These are phyloP conservation scores for Penicillium coffeae DNA, from an alignment of 495 filamentous ascomycete genomes.

Conservation along the genomic window DNA sequence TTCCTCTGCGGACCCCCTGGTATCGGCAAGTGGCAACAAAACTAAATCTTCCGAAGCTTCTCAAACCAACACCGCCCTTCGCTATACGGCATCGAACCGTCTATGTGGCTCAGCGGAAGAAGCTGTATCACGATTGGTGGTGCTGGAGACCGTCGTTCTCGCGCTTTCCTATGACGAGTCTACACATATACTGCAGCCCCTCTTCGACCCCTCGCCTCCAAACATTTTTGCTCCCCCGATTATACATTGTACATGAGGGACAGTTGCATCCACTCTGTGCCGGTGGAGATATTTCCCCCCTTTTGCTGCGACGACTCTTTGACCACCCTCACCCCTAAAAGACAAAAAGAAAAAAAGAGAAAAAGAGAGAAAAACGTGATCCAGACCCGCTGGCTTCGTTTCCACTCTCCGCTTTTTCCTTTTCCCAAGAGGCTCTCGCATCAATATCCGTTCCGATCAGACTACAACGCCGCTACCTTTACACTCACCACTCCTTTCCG, in stretches of 20 bases:
- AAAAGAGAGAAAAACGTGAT: neutral
- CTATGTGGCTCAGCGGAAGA: slow-evolving; percentile 4
- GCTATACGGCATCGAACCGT: too few relatives aligned
- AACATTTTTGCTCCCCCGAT: slow-evolving; percentile 14
- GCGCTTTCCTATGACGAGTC: slow-evolving; percentile 16
- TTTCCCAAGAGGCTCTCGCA: slow-evolving; percentile 3
- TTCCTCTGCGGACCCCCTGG: slow-evolving; percentile 7
- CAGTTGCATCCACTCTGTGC: neutral
- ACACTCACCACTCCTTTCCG: neutral
- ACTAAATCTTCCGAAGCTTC: slow-evolving; percentile 22
- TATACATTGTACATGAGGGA: slow-evolving; percentile 15
- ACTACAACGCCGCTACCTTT: slow-evolving; percentile 2
- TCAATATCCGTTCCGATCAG: slow-evolving; percentile 2
- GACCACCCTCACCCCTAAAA: neutral
- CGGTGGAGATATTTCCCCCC: neutral
- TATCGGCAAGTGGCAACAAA: slow-evolving; percentile 22
- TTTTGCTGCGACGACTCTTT: neutral
- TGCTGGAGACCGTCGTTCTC: slow-evolving; percentile 18
- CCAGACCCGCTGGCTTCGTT: slow-evolving; percentile 3
- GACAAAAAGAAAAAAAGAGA: neutral
- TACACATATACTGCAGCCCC: slow-evolving; percentile 17
- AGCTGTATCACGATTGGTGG: slow-evolving; percentile 22
- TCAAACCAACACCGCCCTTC: slow-evolving; percentile 3
- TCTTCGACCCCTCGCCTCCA: slow-evolving; percentile 21
- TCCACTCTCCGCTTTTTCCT: slow-evolving; percentile 7